These are phyloP conservation scores for Macrophomina phaseolina DNA, from an alignment of 2,329 filamentous ascomycete species.

Conservation along the genomic window DNA sequence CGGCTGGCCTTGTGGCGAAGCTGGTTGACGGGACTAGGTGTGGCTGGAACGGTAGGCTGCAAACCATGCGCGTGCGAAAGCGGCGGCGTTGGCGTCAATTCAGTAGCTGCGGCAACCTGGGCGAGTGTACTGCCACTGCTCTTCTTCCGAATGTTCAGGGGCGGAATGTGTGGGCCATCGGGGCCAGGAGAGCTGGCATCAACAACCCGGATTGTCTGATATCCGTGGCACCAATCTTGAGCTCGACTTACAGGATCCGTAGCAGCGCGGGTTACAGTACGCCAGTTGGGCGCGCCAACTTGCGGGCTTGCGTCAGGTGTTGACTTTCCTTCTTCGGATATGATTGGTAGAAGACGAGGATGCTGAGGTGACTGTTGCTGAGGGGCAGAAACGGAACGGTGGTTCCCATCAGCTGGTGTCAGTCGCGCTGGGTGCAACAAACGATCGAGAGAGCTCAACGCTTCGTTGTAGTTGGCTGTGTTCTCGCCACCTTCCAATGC, in stretches of 20 bases:
- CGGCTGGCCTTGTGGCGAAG: conserved; percentile 19
- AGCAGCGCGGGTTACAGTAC: conserved; percentile 46
- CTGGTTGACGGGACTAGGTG: conserved; percentile 9
- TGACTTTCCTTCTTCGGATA: conserved; percentile 56
- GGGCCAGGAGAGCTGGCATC: conserved; percentile 56
- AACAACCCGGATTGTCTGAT: conserved; percentile 63
- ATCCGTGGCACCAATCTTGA: conserved; percentile 31
- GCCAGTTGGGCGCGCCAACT: conserved; percentile 33
- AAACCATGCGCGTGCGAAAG: conserved; percentile 19
- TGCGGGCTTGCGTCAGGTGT: conserved; percentile 41
- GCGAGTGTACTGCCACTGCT: conserved; percentile 38
- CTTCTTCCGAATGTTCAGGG: conserved; percentile 62
- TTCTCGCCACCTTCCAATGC: conserved; percentile 51
- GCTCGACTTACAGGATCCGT: conserved; percentile 48
- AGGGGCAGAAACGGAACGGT: conserved; percentile 57
- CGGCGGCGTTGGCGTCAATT: neutral
- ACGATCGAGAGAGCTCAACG: conserved; percentile 38
- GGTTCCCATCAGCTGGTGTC: conserved; percentile 33
- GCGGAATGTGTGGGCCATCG: conserved; percentile 46
- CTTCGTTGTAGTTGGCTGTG: conserved; percentile 61
- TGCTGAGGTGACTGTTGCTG: conserved; percentile 41
- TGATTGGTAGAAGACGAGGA: conserved; percentile 52
- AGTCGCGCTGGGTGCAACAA: conserved; percentile 26
- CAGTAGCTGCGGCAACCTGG: conserved; percentile 3
- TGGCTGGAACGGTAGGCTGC: conserved; percentile 1